These are phyloP conservation scores for Linum usitatissimum DNA, from an alignment of 345 rosid species.

Conservation along the genomic window DNA sequence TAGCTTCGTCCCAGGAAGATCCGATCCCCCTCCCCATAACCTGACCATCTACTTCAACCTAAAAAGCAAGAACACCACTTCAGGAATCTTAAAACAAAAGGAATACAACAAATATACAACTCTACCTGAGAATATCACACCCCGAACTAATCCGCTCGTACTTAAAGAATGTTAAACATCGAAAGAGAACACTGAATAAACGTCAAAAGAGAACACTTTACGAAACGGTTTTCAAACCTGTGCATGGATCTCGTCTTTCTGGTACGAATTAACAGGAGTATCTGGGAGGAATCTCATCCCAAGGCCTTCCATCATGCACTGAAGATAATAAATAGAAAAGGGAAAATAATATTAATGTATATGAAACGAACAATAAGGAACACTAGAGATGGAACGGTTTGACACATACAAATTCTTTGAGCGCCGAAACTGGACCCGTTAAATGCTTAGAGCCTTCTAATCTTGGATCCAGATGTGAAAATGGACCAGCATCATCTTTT, in stretches of 20 bases:
- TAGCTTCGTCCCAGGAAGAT: slow-evolving; percentile 90
- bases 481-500: slow-evolving; percentile 43
- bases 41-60: slow-evolving; percentile 96
- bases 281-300: slow-evolving; percentile 49
- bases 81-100: background rate
- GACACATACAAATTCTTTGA: slow-evolving; percentile 75
- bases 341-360: background rate
- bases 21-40: slow-evolving; percentile 80
- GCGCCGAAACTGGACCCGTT: slow-evolving; percentile 54
- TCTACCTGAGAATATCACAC: background rate
- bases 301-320: slow-evolving; percentile 82
- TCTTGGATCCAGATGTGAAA: slow-evolving; percentile 51
- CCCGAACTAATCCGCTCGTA: background rate
- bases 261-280: slow-evolving; percentile 47
- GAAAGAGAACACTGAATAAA: too few species aligned
- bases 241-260: slow-evolving; percentile 68
- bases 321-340: slow-evolving; percentile 1
- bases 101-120: background rate
- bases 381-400: slow-evolving; percentile 1
- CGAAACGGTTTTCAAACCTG: slow-evolving; percentile 38
- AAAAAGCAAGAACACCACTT: slow-evolving; percentile 10
- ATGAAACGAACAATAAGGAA: slow-evolving; percentile 4
- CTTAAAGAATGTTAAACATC: background rate
- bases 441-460: slow-evolving; percentile 50
- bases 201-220: too few species aligned